Evolutionary conservation across 768 basidiomycete genomes (phyloP).

Genomic region (Chiua virens): DNA sequence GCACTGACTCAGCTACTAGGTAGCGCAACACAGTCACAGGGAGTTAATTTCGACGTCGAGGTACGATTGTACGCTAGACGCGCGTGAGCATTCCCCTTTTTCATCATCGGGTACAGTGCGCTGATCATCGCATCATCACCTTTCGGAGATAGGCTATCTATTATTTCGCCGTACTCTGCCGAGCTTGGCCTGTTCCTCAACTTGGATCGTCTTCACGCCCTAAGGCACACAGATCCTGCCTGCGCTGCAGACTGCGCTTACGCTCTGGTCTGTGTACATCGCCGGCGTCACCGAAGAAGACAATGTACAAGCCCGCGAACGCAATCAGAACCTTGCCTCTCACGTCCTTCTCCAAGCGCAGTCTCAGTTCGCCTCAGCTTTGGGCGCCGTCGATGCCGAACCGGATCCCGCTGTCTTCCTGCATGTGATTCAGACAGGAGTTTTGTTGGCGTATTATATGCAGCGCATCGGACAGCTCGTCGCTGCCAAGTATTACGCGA

Average conservation of each 20-base stretch:
- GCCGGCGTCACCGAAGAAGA: constrained; percentile 35
- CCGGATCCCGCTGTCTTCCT: constrained; percentile 41
- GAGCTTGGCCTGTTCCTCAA: constrained; percentile 72
- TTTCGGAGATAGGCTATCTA: constrained; percentile 16
- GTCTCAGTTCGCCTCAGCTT: constrained; percentile 43
- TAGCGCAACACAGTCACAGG: background rate
- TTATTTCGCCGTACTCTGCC: constrained; percentile 54
- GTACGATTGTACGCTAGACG: background rate
- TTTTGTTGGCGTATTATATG: constrained; percentile 68
- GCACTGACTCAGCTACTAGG: background rate
- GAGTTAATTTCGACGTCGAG: background rate
- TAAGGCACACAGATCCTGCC: constrained; percentile 44
- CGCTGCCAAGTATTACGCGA: constrained; percentile 59
- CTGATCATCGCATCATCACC: background rate
- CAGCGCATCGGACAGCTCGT: constrained; percentile 57
- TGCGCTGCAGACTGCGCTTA: constrained; percentile 48
- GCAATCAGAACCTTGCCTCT: background rate
- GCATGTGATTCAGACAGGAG: constrained; percentile 58
- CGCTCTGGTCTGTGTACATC: constrained; percentile 56
- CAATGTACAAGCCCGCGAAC: constrained; percentile 29
- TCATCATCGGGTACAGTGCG: background rate
- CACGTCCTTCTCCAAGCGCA: constrained; percentile 50
- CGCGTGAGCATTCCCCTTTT: constrained; percentile 7
- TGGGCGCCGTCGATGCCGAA: constrained; percentile 39
- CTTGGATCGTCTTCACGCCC: constrained; percentile 43